Evolutionary conservation across 495 filamentous ascomycete genomes (phyloP).

Genomic region (Penicillium turbatum): DNA sequence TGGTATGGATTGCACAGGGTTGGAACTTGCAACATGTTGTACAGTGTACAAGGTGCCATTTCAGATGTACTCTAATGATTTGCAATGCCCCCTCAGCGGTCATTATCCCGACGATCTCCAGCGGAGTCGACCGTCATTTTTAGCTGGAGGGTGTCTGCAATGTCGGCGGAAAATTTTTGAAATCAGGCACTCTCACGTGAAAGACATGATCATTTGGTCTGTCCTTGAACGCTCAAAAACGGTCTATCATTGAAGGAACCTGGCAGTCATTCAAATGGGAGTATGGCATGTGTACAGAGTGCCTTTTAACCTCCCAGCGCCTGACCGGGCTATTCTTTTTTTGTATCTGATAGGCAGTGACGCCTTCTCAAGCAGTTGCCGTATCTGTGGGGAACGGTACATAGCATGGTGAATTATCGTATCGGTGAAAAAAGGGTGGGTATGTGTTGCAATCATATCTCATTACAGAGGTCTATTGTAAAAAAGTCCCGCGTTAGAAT

Average conservation of each 20-base stretch:
- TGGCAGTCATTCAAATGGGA: neutral
- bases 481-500: constrained; percentile 6
- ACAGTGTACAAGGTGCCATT: neutral
- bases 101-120: neutral
- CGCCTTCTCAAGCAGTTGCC: neutral
- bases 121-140: neutral
- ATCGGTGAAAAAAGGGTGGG: constrained; percentile 9
- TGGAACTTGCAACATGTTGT: neutral
- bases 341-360: neutral
- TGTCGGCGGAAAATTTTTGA: neutral
- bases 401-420: constrained; percentile 12
- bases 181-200: neutral
- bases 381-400: neutral
- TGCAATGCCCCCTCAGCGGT: neutral
- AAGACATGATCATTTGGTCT: neutral
- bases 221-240: neutral
- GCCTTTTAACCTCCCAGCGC: neutral
- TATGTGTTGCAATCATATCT: constrained; percentile 26
- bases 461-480: constrained; percentile 36
- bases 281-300: constrained; percentile 1
- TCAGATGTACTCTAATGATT: neutral
- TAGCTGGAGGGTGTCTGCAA: neutral
- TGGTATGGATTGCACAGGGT: neutral
- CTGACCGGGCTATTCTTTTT: neutral
- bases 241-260: neutral